Base-by-base conservation (phyloP, 2,329 filamentous ascomycete species). In the Fusarium sp. region DNA sequence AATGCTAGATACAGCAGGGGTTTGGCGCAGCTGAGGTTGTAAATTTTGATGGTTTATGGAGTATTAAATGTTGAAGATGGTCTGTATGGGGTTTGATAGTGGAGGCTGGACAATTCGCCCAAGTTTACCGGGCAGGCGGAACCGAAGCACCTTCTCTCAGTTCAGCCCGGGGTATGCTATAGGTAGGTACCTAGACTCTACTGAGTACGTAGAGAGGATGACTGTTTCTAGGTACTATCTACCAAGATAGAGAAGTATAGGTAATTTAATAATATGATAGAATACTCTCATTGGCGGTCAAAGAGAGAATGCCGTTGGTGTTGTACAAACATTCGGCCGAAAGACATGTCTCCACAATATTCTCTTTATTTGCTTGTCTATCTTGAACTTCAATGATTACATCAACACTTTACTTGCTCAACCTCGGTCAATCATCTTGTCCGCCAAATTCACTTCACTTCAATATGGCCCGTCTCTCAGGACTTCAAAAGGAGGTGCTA, bases 401-500 rank as follows among this genome's bases (percentile, higher is more conserved):
- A 53, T 53, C 50, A 53, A 53, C 50, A 47, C 50, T 47, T 23
- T n/a, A 15, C 26, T 30, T 14, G 26, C n/a, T 44, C 38, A 39
- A 54, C 43, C 40, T 36, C n/a, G 32, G 17, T 40, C 24, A 32
- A 46, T n/a, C 7, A 36, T 38, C 38, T 26, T 8, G 2, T 11
- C 20, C n/a, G 28, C 34, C 36, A 20, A 43, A 24, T 9, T 40
- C 17, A 62, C 4, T 24, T 24, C 10, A 28, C 14, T 43, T 23
- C 19, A 55, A 12, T 23, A 73, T 69, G 65, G 73, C 68, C 47
- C 74, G 74, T 53, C 83, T 94, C 24, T 97, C 94, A 9, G 96
- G 96, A 34, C 83, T 98, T n/a, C 95, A 98, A 77, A 90, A 88
- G 73, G 93, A 97, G 74, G 95, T 97, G 5, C 79, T 98, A 50